Evolutionary conservation across 768 basidiomycete genomes (phyloP), one percentile per base, ranked within the genome.

Genomic region (Leccinum obscurum): DNA sequence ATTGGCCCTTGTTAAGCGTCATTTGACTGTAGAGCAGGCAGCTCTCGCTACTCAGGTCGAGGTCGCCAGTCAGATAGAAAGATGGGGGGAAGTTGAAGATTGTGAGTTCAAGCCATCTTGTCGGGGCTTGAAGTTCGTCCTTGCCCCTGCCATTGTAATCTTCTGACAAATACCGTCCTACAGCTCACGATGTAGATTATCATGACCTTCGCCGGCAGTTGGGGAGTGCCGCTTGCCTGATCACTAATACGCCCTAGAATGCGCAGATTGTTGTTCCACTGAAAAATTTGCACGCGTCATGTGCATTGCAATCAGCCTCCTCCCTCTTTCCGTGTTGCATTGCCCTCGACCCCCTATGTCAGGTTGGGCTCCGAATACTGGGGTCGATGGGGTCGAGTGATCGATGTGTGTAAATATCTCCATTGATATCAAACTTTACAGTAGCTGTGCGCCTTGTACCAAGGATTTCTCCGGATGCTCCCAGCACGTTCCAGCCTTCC

Each of bases 1-100:
- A 0, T 77, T 99, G 37, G 95, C 92, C 9, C 80, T 99, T 34
- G 86, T 94, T 34, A 86, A 85, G 66, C 87, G 86, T 35, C 84
- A 81, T 59, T 71, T 98, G 46, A 85, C 85, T 4, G 92, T 86
- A 1, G 92, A 99, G 67, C 79, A 93, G 69, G 95, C 96, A 9
- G 85, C 95, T 2, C 74, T 86, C 54, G 93, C 92, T 0, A 84
- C 93, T 7, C 89, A 90, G 55, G 95, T 96, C 8, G 97, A 99
- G 76, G 96, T 99, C 0, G 81, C 87, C 63, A 95, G 93, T 72
- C 96, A 98, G 77, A 98, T 98, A 61, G 86, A 95, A 74, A 83
- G 88, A 53, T 99, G 97, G 97, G 97, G 97, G n/a, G 96, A 98
- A 76, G 97, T 99, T 0, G 97, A 98, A 79, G 97, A 98, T 73